Evolutionary conservation across 352 stramenopile genomes (phyloP).

Genomic region (Globisporangium paddicum): DNA sequence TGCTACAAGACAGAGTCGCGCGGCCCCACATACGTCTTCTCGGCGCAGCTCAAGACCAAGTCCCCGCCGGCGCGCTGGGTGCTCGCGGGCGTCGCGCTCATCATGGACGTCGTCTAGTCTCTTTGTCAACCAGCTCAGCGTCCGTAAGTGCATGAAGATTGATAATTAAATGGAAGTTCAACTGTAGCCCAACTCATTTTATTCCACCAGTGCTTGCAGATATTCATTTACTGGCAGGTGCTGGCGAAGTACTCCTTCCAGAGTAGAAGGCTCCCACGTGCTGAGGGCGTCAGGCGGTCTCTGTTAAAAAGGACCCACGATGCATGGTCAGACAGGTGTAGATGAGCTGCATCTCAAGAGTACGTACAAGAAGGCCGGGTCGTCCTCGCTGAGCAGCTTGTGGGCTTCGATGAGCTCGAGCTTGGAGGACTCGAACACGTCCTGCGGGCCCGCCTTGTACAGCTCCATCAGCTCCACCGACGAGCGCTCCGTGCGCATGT

Average conservation of each 20-base stretch:
- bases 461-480: constrained; percentile 30
- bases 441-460: constrained; percentile 36
- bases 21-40: constrained; percentile 97
- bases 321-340: neutral
- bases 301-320: constrained; percentile 8
- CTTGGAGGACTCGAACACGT: constrained; percentile 59
- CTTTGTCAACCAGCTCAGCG: too few species aligned
- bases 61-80: constrained; percentile 92
- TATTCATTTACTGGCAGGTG: constrained; percentile 7
- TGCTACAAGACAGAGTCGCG: constrained; percentile 97
- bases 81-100: constrained; percentile 93
- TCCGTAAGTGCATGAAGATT: neutral
- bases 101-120: constrained; percentile 91
- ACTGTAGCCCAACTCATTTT: neutral
- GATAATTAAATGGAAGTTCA: neutral
- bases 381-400: constrained; percentile 21
- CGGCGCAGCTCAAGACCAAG: constrained; percentile 97
- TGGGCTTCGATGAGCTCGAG: constrained; percentile 38
- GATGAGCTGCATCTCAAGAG: neutral
- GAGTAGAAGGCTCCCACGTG: constrained; percentile 33
- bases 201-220: neutral
- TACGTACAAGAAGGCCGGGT: constrained; percentile 24
- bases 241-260: constrained; percentile 35
- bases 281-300: constrained; percentile 38
- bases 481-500: constrained; percentile 35